A percentile compares a stretch with the other conserved stretches of the same genome.
phyloP scores from a whole-genome alignment of 306 rosid species.

The Glycine latifolia region DNA sequence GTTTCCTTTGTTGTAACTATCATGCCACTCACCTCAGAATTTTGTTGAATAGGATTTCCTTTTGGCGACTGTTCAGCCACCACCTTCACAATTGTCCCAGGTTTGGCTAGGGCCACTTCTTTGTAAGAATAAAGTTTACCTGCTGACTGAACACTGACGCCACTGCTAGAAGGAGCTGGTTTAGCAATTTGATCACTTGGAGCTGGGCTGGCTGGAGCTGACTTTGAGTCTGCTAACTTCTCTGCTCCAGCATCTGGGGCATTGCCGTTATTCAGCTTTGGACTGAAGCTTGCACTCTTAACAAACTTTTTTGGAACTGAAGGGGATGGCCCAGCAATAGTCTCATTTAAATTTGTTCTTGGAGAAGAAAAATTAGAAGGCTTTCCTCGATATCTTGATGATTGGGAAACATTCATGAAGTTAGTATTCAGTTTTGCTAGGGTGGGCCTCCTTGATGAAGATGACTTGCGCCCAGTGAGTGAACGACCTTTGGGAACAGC shows the following conservation, averaged over 20 bases:
- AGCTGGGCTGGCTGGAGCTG: slow-evolving; percentile 78
- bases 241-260: slow-evolving; percentile 58
- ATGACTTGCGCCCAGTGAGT: slow-evolving; percentile 72
- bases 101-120: slow-evolving; percentile 98
- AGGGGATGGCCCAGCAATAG: slow-evolving; percentile 59
- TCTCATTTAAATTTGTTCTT: slow-evolving; percentile 64
- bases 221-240: slow-evolving; percentile 65
- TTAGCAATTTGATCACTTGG: slow-evolving; percentile 63
- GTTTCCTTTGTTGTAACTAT: slow-evolving; percentile 51
- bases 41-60: slow-evolving; percentile 56
- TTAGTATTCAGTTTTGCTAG: slow-evolving; percentile 85
- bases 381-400: slow-evolving; percentile 75
- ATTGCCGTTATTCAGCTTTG: slow-evolving; percentile 62
- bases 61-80: slow-evolving; percentile 78
- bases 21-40: slow-evolving; percentile 53
- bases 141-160: slow-evolving; percentile 70
- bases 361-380: slow-evolving; percentile 66
- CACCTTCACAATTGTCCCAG: slow-evolving; percentile 95
- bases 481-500: slow-evolving; percentile 95
- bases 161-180: slow-evolving; percentile 56
- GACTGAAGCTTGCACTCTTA: slow-evolving; percentile 88
- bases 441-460: slow-evolving; percentile 87
- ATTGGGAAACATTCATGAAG: slow-evolving; percentile 72
- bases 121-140: slow-evolving; percentile 92
- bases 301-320: slow-evolving; percentile 62